Evolutionary conservation across 73 alveolate species (phyloP), one percentile per base, ranked within the genome.

Genomic region (Paramecium pentaurelia): DNA sequence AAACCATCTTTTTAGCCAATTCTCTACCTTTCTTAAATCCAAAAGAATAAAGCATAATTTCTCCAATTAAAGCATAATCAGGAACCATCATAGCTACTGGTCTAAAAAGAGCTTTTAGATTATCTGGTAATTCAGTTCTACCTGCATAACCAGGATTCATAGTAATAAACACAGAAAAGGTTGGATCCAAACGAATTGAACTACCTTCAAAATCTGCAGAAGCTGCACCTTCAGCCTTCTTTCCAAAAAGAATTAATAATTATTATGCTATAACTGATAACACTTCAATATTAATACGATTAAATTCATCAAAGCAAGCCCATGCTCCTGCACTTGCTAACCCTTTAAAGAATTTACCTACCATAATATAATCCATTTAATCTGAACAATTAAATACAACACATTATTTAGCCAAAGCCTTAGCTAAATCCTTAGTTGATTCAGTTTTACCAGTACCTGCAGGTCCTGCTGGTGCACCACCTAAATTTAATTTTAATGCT

Each of bases 131-230:
- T 89, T 95, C 97, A 34, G 93, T 93, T 49, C 97, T 59, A 60
- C 98, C 97, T 2, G 97, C 96, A 95, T 95, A 95, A 58, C 95
- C 97, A 40, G 98, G 97, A 84, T 95, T 95, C 97, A 95, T 95
- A 4, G 97, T 95, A 42, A 94, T 94, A 94, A 93, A 93, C 32
- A 92, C 75, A 0, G 90, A 28, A 84, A 99, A 99, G 27, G 99
- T 99, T 20, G 99, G 99, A 85, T 97, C 94, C 96, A 99, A 96
- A 87, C 93, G 88, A 90, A 98, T 98, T 14, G 91, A 88, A 30
- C 98, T 91, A n/a, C 98, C 99, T 93, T 98, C 99, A 85, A 98
- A 98, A 40, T 59, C 96, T 60, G 97, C 94, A 88, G 97, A 99
- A 36, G 92, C 95, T 88, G 93, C 86, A n/a, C 97, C 98, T 59